A percentile compares a stretch with the other conserved stretches of the same genome.
phyloP scores from a whole-genome alignment of 2,329 filamentous ascomycete genomes.

The Pseudohalonectria lignicola region DNA sequence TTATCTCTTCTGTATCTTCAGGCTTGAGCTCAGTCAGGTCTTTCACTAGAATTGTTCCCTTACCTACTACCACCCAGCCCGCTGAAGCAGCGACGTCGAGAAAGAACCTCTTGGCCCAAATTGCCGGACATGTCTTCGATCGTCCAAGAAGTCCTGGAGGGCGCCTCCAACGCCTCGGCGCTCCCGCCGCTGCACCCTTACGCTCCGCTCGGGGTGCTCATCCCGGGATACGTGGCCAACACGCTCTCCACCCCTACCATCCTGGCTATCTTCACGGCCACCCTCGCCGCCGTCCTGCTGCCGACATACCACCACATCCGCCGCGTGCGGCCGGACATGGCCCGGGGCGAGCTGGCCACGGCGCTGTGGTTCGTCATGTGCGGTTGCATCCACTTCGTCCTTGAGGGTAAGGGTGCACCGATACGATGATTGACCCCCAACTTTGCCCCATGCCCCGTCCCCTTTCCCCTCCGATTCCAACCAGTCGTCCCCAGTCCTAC shows the following conservation, averaged over 20 bases:
- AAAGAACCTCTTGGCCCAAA: too few species aligned
- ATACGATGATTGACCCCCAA: too few species aligned
- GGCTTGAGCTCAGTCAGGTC: too few species aligned
- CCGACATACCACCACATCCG: neutral
- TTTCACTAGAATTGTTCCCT: too few species aligned
- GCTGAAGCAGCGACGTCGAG: too few species aligned
- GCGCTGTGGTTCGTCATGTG: conserved; percentile 1
- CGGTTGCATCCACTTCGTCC: conserved; percentile 2
- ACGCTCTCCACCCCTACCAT: conserved; percentile 1
- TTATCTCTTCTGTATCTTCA: too few species aligned
- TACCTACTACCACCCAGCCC: too few species aligned
- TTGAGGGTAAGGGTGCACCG: conserved; percentile 1
- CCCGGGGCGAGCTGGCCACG: neutral
- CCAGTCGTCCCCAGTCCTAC: too few species aligned
- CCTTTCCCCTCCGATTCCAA: too few species aligned
- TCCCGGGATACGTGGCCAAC: conserved; percentile 2
- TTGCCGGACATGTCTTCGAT: neutral
- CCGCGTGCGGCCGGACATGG: neutral
- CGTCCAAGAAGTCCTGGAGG: neutral
- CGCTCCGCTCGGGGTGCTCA: neutral
- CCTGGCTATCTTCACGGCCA: neutral
- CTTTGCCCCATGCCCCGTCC: too few species aligned
- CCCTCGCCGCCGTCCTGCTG: conserved; percentile 1
- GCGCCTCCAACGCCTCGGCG: neutral
- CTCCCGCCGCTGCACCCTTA: conserved; percentile 1